Base-by-base conservation (phyloP, 768 basidiomycete genomes). In the Macrocybe gigantea region DNA sequence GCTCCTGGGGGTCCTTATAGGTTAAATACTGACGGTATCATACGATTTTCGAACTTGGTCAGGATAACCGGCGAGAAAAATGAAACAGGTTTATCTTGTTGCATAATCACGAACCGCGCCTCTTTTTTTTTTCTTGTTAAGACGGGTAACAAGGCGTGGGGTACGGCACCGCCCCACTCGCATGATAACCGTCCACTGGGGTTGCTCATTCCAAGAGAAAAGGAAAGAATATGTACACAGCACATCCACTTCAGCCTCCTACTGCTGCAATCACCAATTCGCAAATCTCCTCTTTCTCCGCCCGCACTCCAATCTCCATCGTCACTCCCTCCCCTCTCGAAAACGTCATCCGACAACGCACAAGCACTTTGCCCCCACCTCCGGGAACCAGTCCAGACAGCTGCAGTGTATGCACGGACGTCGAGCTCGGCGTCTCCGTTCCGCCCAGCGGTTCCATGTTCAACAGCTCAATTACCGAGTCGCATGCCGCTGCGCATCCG, bases 371-470 rank as follows among this genome's bases (percentile, higher is more conserved):
- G n/a, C 93, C 94, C 22, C 90, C 93, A 15, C 93, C 93, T 32
- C 95, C 94, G 22, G 79, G 76, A 12, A 96, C 87, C 53, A 98
- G 60, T 38, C 96, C 96, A 11, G 93, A 91, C 38, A 99, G 65
- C 60, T 95, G 94, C 47, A 99, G 77, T 30, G 94, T 95, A 67
- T 99, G 96, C 42, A 97, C 88, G 3, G 93, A 85, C 7, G 83
- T 73, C 29, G 89, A 89, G 13, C 82, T 71, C 0, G 95, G 92
- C 6, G 68, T 64, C 64, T 97, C 91, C 4, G 88, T 85, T 9
- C 96, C 96, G 53, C 95, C 95, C 12, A 99, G 72, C 5, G 96
- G 79, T 60, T 97, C 93, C 95, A 99, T 98, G 63, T 91, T 88
- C 53, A 98, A 83, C 31, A 98, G 88, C 60, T 96, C 94, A 57